Conservation (phyloP, 352 stramenopile species). For the Phytophthora pistaciae region DNA sequence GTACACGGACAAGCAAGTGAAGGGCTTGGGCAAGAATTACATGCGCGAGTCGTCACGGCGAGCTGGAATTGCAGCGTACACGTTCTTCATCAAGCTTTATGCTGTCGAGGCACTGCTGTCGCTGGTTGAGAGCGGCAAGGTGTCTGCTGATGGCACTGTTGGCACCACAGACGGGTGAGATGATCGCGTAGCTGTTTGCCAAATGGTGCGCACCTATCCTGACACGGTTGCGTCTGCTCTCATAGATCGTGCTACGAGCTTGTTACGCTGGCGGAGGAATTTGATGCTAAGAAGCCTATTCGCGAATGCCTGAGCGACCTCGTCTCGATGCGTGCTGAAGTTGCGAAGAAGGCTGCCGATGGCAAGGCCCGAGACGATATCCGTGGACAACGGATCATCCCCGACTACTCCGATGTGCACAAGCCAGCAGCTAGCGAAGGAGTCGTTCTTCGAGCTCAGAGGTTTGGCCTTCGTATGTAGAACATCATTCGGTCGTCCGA, state of each 20-base stretch:
- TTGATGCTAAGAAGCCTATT: constrained; percentile 41
- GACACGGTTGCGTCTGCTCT: neutral
- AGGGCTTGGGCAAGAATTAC: constrained; percentile 88
- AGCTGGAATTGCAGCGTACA: constrained; percentile 75
- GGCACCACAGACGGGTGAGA: constrained; percentile 42
- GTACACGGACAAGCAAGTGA: constrained; percentile 80
- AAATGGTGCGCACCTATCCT: neutral
- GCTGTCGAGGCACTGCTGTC: constrained; percentile 69
- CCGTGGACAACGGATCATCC: constrained; percentile 72
- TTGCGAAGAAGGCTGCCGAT: constrained; percentile 66
- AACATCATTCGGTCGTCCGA: neutral
- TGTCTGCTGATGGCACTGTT: constrained; percentile 42
- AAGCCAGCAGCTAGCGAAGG: constrained; percentile 50
- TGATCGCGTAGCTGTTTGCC: neutral
- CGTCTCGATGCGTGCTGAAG: constrained; percentile 54
- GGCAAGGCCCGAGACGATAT: constrained; percentile 80
- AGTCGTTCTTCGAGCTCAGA: constrained; percentile 56
- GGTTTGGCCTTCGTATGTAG: constrained; percentile 39
- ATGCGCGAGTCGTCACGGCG: constrained; percentile 72
- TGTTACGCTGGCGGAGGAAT: constrained; percentile 55
- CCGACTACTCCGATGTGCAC: constrained; percentile 80
- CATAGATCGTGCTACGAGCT: constrained; percentile 48
- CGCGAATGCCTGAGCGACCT: constrained; percentile 70
- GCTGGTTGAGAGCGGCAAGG: constrained; percentile 38
- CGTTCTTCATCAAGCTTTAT: constrained; percentile 87